A percentile compares a stretch with the other conserved stretches of the same genome.
Conservation (phyloP, 1,284 basidiomycete genomes). For the Tilletia caries region DNA sequence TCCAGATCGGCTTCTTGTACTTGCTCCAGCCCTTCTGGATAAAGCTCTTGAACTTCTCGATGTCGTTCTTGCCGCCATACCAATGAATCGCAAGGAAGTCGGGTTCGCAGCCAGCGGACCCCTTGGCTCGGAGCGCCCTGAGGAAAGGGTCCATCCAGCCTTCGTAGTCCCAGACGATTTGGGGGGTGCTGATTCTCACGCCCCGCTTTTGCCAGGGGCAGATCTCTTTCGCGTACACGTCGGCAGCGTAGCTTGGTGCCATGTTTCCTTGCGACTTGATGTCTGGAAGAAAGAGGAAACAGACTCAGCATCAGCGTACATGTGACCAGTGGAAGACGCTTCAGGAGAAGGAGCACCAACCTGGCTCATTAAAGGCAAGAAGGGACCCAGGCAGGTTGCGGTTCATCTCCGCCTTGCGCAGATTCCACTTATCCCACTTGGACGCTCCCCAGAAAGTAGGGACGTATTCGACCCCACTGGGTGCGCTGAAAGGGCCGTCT, state of each 20-base stretch:
- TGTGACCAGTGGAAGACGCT: not conserved
- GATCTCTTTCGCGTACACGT: slow-evolving; percentile 35
- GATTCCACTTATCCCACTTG: slow-evolving; percentile 35
- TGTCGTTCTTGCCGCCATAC: slow-evolving; percentile 39
- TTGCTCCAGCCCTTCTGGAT: slow-evolving; percentile 32
- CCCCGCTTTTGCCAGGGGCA: slow-evolving; percentile 37
- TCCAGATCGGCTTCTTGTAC: slow-evolving; percentile 42
- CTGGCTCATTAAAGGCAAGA: slow-evolving; percentile 48
- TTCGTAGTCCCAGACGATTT: slow-evolving; percentile 28
- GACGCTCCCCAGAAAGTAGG: slow-evolving; percentile 46
- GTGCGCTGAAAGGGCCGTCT: slow-evolving; percentile 32
- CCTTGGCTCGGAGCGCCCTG: slow-evolving; percentile 24
- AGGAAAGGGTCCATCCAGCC: slow-evolving; percentile 40
- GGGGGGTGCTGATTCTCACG: slow-evolving; percentile 41
- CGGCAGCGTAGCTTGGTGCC: slow-evolving; percentile 29
- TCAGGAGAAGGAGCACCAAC: too few species aligned
- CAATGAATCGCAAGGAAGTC: slow-evolving; percentile 46
- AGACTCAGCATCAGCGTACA: not conserved
- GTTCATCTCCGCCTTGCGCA: slow-evolving; percentile 33
- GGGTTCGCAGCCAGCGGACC: slow-evolving; percentile 31
- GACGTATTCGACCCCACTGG: slow-evolving; percentile 38
- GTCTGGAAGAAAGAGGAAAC: slow-evolving; percentile 18
- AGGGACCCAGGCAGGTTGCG: slow-evolving; percentile 25
- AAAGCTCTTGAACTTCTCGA: slow-evolving; percentile 35
- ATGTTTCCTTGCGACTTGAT: slow-evolving; percentile 41